Evolutionary conservation across 2,329 filamentous ascomycete genomes (phyloP).

Genomic region (Cordyceps javanica): DNA sequence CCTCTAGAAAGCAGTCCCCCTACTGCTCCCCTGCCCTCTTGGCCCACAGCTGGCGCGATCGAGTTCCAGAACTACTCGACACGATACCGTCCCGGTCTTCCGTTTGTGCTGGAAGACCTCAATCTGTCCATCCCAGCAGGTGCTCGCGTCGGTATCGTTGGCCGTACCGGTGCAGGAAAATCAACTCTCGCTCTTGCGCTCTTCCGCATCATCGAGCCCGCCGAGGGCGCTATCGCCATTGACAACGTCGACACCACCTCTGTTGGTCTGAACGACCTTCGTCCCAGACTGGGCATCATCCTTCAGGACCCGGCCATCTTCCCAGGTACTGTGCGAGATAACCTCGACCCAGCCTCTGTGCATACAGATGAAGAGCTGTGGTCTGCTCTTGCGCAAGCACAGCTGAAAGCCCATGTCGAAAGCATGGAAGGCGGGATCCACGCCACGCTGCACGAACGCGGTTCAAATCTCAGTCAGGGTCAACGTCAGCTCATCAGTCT

Average conservation of each 20-base stretch:
- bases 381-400: conserved; percentile 62
- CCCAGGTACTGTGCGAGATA: conserved; percentile 79
- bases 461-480: conserved; percentile 82
- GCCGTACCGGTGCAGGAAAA: conserved; percentile 86
- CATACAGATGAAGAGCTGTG: conserved; percentile 11
- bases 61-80: conserved; percentile 84
- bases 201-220: conserved; percentile 83
- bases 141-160: conserved; percentile 93
- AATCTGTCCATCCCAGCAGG: conserved; percentile 79
- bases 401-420: conserved; percentile 75
- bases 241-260: conserved; percentile 39
- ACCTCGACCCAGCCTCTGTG: conserved; percentile 52
- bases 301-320: conserved; percentile 91
- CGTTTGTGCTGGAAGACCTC: conserved; percentile 80
- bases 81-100: conserved; percentile 74
- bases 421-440: conserved; percentile 78
- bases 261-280: conserved; percentile 60
- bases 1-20: conserved; percentile 75
- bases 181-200: conserved; percentile 79
- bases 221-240: conserved; percentile 70
- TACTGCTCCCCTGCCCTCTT: conserved; percentile 73
- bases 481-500: conserved; percentile 84
- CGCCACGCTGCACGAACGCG: conserved; percentile 79
- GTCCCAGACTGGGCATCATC: conserved; percentile 81
- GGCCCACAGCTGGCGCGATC: conserved; percentile 77